Evolutionary conservation across 2,329 filamentous ascomycete species (phyloP), one percentile per base, ranked within the genome.

Genomic region (Fusarium multiceps): DNA sequence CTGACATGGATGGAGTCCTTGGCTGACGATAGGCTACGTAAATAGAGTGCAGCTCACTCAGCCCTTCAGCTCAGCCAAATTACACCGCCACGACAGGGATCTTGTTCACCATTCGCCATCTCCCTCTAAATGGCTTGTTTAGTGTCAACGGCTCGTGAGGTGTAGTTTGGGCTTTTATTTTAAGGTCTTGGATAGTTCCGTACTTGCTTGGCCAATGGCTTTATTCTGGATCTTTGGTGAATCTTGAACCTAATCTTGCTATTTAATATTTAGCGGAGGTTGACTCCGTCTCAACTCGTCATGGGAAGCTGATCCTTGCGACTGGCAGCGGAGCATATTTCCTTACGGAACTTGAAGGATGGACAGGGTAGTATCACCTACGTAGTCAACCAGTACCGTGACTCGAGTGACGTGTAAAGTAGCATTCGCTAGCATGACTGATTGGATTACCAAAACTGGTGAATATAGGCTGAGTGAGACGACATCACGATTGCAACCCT

Each of bases 391-490:
- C 34, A n/a, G 34, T 37, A 37, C 18, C 34, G 18, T 37, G 16
- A 37, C 9, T 37, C 2, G 5, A 37, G 34, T 32, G 62, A 65
- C 53, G 62, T 20, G 32, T 43, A 16, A 8, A 21, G 23, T 6
- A 23, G 20, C 23, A 48, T 18, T 6, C 11, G 8, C 25, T 25
- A 20, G 6, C 7, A 23, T 32, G 1, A 8, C 0, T 48, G 42
- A 57, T 30, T 42, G 60, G 21, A n/a, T 40, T 30, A 20, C 16
- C 6, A 4, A 30, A 25, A 20, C 34, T 56, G 23, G 42, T 48
- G 28, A 9, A 30, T 4, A 9, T 23, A 32, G 49, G 61, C 59
- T 65, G 55, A 65, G 41, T 65, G 62, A 65, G 60, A 65, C 32
- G 46, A 14, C 18, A 34, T 46, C 21, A 32, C 25, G 40, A 61